Evolutionary conservation across 1,284 basidiomycete species (phyloP).

Genomic region (Melampsora americana): DNA sequence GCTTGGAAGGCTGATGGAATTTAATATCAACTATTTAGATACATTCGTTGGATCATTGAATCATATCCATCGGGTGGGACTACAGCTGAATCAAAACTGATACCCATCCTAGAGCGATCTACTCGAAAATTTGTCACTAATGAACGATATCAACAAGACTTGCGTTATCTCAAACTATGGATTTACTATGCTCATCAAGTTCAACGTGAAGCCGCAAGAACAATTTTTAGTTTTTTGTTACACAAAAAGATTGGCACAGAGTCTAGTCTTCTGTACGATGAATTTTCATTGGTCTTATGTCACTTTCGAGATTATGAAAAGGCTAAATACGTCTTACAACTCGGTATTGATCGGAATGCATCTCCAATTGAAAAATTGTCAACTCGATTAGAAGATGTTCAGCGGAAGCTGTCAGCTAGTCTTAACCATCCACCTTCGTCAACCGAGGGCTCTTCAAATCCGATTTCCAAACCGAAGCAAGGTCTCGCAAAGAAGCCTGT

Average conservation of each 20-base stretch:
- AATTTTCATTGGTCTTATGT: constrained; percentile 68
- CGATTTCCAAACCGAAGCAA: neutral
- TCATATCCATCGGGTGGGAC: constrained; percentile 64
- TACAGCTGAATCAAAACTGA: constrained; percentile 60
- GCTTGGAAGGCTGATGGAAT: constrained; percentile 46
- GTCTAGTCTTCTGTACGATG: constrained; percentile 77
- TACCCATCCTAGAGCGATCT: constrained; percentile 71
- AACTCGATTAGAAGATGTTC: no score
- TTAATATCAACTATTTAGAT: constrained; percentile 53
- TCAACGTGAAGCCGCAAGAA: constrained; percentile 56
- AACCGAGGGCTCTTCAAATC: neutral
- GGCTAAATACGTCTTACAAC: no score
- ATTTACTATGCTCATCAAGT: constrained; percentile 71
- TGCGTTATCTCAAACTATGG: constrained; percentile 86
- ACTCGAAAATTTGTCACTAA: constrained; percentile 76
- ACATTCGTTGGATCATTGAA: constrained; percentile 69
- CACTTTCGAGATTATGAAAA: no score
- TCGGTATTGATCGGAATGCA: no score
- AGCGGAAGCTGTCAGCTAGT: no score
- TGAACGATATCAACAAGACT: constrained; percentile 74
- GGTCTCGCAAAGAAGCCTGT: no score
- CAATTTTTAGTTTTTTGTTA: constrained; percentile 73
- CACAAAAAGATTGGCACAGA: constrained; percentile 73
- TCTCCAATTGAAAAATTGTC: no score
- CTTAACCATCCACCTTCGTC: no score